Conservation (phyloP, 768 basidiomycete species). For the Hebeloma cylindrosporum region DNA sequence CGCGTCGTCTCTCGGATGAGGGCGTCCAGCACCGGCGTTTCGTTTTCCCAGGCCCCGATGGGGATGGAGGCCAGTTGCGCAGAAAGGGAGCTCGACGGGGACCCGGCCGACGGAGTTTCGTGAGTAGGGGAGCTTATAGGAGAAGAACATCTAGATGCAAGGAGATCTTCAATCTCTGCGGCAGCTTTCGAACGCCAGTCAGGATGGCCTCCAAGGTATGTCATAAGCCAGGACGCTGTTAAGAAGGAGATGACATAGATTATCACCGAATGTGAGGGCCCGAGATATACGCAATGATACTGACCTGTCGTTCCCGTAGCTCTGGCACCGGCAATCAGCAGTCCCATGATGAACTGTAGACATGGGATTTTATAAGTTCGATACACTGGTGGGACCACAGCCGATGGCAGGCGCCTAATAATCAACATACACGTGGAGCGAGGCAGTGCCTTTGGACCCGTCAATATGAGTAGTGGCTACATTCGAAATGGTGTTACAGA, state of each 20-base stretch:
- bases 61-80: slow-evolving; percentile 58
- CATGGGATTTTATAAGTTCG: slow-evolving; percentile 20
- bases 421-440: slow-evolving; percentile 74
- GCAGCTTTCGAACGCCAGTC: slow-evolving; percentile 66
- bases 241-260: slow-evolving; percentile 8
- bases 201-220: slow-evolving; percentile 65
- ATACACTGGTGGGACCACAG: slow-evolving; percentile 19
- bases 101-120: slow-evolving; percentile 3
- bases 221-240: slow-evolving; percentile 71
- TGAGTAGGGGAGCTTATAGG: slow-evolving; percentile 16
- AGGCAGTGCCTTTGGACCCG: too few relatives aligned
- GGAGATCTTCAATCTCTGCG: slow-evolving; percentile 56
- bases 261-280: slow-evolving; percentile 16
- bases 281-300: slow-evolving; percentile 21
- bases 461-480: too few relatives aligned
- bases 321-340: slow-evolving; percentile 77
- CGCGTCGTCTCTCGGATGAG: slow-evolving; percentile 77
- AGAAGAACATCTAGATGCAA: slow-evolving; percentile 39
- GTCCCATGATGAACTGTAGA: slow-evolving; percentile 75
- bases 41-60: slow-evolving; percentile 66
- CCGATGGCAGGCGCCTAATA: slow-evolving; percentile 27
- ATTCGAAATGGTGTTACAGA: too few relatives aligned
- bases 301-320: slow-evolving; percentile 74
- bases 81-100: slow-evolving; percentile 19
- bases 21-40: slow-evolving; percentile 69